Evolutionary conservation across 176 grass and related monocot species (phyloP).

Genomic region (Eragrostis nindensis): DNA sequence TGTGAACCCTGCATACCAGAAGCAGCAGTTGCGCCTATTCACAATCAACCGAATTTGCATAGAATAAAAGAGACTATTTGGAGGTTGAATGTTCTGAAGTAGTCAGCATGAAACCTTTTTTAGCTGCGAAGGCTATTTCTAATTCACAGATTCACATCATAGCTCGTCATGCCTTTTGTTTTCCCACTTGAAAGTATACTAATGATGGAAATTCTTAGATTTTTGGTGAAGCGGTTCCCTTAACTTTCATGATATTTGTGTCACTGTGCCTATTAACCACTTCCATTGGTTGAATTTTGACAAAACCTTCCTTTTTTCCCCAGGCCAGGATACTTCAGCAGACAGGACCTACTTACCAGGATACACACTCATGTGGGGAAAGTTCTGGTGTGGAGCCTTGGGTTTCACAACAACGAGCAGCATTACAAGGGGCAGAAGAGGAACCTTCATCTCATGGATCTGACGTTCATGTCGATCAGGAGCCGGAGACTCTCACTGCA

Average conservation of each 20-base stretch:
- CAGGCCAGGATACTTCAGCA: conserved; percentile 83
- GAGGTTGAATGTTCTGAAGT: conserved; percentile 5
- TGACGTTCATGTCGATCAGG: conserved; percentile 39
- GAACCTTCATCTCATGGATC: conserved; percentile 35
- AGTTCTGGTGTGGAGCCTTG: conserved; percentile 44
- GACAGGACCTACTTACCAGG: conserved; percentile 33
- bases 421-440: conserved; percentile 19
- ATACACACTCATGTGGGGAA: conserved; percentile 32
- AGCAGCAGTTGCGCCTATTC: background rate
- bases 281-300: conserved; percentile 33
- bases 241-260: background rate
- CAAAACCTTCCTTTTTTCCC: conserved; percentile 24
- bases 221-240: background rate
- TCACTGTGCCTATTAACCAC: background rate
- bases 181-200: background rate
- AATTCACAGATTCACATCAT: background rate
- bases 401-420: conserved; percentile 36
- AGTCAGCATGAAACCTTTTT: conserved; percentile 21
- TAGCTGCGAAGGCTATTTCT: conserved; percentile 1
- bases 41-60: conserved; percentile 26
- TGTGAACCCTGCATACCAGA: background rate
- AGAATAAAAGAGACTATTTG: background rate
- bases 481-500: conserved; percentile 52
- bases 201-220: conserved; percentile 24
- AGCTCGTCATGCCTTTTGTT: background rate